Evolutionary conservation across 202 grass and related monocot genomes (phyloP), one percentile per base, ranked within the genome.

Genomic region (Cymbopogon flexuosus): DNA sequence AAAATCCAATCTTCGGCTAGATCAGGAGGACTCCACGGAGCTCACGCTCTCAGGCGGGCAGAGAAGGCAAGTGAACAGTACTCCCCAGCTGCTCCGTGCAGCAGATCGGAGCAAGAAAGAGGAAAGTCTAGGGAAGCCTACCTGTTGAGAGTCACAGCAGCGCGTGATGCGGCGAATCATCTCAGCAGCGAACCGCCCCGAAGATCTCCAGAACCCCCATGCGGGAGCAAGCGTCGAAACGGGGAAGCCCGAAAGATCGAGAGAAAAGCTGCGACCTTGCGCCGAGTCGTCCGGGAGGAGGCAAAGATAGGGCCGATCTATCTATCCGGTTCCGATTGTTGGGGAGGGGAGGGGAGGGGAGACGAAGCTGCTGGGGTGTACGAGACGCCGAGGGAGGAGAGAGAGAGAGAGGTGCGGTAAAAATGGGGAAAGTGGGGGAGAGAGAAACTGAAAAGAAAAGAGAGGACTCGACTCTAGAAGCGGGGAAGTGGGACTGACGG

Each of bases 291-390:
- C 62, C 77, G 70, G 61, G 36, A 7, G 18, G 31, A 52, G 59
- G 77, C 82, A 49, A 62, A 77, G 72, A 84, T 76, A 57, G 68
- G 71, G 57, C 72, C 82, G 87, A 89, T 82, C 83, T 88, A 72
- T 81, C 82, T 85, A 89, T 73, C 79, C 60, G 23, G 29, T 61
- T 73, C 40, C 66, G 87, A 89, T 89, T 79, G 66, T 65, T 73
- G 72, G 77, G 70, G 47, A 41, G 19, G 15, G 45, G 71, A 60
- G 33, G 18, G 21, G 37, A 46, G 40, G 76, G 82, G 63, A 52
- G 81, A 75, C 70, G 75, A 74, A 66, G 67, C 60, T 66, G 65
- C 49, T 70, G 36, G 66, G 65, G 59, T 29, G 77, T 24, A 70
- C 14, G 75, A 49, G 60, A 65, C n/a, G 81, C 13, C 9, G 63